phyloP scores from a whole-genome alignment of 306 rosid genomes.

The Rosa lucieae region DNA sequence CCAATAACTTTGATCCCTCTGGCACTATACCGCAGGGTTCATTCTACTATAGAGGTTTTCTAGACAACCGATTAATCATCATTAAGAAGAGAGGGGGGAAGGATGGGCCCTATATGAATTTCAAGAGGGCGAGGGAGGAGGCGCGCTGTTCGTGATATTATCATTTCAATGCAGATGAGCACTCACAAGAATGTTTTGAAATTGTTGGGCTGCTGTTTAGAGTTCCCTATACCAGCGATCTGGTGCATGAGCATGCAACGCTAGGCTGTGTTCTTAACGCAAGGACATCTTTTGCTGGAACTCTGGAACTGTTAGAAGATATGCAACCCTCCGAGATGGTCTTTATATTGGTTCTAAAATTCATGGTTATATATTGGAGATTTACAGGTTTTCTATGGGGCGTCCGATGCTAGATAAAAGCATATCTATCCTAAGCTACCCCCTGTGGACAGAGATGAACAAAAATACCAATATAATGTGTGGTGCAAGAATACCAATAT shows the following conservation, averaged over 20 bases:
- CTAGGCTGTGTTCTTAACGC: neutral
- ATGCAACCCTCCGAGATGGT: too few relatives aligned
- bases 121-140: neutral
- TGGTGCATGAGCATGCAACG: neutral
- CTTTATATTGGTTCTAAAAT: too few relatives aligned
- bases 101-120: too few relatives aligned
- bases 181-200: neutral
- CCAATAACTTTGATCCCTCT: neutral
- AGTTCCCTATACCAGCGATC: neutral
- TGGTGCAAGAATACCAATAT: too few relatives aligned
- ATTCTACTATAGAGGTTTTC: neutral
- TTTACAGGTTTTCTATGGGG: too few relatives aligned
- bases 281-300: too few relatives aligned
- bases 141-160: neutral
- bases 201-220: neutral
- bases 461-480: too few relatives aligned
- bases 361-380: too few relatives aligned
- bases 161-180: neutral
- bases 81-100: neutral
- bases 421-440: too few relatives aligned
- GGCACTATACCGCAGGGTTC: neutral
- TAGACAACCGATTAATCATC: neutral
- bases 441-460: too few relatives aligned
- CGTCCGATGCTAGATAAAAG: too few relatives aligned
- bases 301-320: too few relatives aligned